Conservation (phyloP, 1,284 basidiomycete genomes). For the Moesziomyces sp. region DNA sequence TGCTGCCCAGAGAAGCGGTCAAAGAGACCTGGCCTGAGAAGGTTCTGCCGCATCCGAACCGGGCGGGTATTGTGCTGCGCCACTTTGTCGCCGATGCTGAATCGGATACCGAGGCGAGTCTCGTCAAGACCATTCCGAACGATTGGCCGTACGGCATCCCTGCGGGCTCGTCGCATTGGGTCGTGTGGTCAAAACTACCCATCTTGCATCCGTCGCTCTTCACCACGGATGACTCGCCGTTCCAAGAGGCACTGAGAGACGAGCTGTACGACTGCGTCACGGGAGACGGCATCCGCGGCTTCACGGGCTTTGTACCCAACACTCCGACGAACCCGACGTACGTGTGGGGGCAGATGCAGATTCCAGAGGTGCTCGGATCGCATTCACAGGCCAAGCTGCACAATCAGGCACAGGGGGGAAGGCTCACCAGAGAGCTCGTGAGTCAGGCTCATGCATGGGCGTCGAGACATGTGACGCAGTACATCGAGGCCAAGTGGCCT, state of each 20-base stretch:
- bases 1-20: slow-evolving; percentile 12
- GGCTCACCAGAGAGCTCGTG: slow-evolving; percentile 2
- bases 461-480: slow-evolving; percentile 23
- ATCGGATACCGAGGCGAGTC: slow-evolving; percentile 6
- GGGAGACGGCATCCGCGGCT: slow-evolving; percentile 55
- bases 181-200: slow-evolving; percentile 53
- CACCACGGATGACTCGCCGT: slow-evolving; percentile 26
- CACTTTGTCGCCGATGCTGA: slow-evolving; percentile 38
- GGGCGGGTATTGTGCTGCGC: background rate
- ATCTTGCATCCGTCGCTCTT: slow-evolving; percentile 44
- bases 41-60: slow-evolving; percentile 18
- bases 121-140: slow-evolving; percentile 48
- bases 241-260: slow-evolving; percentile 10
- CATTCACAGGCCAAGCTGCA: slow-evolving; percentile 23
- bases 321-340: slow-evolving; percentile 7
- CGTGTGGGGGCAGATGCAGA: background rate
- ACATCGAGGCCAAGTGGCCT: slow-evolving; percentile 30
- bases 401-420: background rate
- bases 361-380: slow-evolving; percentile 11
- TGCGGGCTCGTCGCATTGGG: slow-evolving; percentile 43
- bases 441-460: slow-evolving; percentile 47
- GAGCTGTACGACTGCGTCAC: slow-evolving; percentile 46
- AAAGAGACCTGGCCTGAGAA: slow-evolving; percentile 44
- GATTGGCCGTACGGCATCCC: slow-evolving; percentile 65
- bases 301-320: slow-evolving; percentile 30